Conservation (phyloP, 345 rosid species). For the Arabidopsis arenosa region DNA sequence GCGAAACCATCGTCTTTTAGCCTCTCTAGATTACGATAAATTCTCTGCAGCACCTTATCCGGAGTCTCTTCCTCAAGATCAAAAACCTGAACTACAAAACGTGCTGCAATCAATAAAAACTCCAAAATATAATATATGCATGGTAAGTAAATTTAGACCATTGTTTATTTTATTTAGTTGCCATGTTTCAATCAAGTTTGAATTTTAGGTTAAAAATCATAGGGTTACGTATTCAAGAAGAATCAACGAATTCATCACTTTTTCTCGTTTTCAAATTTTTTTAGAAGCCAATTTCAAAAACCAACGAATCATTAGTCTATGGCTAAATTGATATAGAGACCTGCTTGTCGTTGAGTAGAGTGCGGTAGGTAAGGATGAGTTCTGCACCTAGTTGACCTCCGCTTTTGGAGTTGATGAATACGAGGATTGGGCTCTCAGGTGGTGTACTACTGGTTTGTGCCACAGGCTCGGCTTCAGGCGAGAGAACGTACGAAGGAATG, state of each 20-base stretch:
- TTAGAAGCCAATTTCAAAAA: background rate
- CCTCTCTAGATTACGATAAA: slow-evolving; percentile 67
- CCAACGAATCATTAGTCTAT: background rate
- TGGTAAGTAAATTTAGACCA: background rate
- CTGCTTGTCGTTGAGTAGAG: slow-evolving; percentile 66
- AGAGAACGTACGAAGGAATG: slow-evolving; percentile 63
- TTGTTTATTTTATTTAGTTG: background rate
- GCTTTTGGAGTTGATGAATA: slow-evolving; percentile 85
- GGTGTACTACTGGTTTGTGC: slow-evolving; percentile 32
- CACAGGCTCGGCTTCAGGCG: slow-evolving; percentile 47
- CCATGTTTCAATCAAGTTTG: background rate
- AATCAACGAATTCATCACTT: background rate
- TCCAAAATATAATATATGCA: slow-evolving; percentile 9
- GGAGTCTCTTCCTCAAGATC: slow-evolving; percentile 78
- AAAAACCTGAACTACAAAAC: slow-evolving; percentile 59
- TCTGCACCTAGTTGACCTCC: slow-evolving; percentile 90
- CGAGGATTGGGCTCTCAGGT: slow-evolving; percentile 68
- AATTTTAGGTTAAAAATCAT: background rate
- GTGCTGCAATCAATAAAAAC: slow-evolving; percentile 5
- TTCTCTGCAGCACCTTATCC: slow-evolving; percentile 58
- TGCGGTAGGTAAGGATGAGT: slow-evolving; percentile 68
- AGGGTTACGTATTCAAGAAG: background rate
- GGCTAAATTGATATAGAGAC: slow-evolving; percentile 33
- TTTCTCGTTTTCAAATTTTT: background rate
- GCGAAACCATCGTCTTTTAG: slow-evolving; percentile 62